Percentiles rank a stretch among this genome's conserved stretches.
Conservation (phyloP, 2,329 filamentous ascomycete genomes). For the Penicillium concentricum region DNA sequence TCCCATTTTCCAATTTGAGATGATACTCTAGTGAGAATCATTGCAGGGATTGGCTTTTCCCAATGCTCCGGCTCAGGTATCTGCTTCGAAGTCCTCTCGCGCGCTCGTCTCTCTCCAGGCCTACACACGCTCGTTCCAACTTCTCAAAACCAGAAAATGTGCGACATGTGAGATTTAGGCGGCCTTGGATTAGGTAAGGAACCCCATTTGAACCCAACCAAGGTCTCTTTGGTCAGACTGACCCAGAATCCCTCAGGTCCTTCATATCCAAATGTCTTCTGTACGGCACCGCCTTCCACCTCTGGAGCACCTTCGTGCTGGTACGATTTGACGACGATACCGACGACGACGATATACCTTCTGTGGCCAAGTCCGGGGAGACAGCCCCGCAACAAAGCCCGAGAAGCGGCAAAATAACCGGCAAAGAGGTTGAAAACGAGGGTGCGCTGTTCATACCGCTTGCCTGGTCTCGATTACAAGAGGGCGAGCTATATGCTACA, state of each 20-base stretch:
- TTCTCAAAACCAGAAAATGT: constrained; percentile 22
- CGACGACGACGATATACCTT: constrained; percentile 18
- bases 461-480: constrained; percentile 47
- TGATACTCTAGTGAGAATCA: constrained; percentile 4
- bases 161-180: constrained; percentile 35
- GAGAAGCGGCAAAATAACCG: constrained; percentile 2
- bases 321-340: constrained; percentile 29
- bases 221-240: not conserved
- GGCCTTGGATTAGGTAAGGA: constrained; percentile 36
- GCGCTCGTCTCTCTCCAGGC: constrained; percentile 20
- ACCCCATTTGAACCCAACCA: not conserved
- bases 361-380: constrained; percentile 7
- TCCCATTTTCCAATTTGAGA: constrained; percentile 2
- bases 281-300: constrained; percentile 34
- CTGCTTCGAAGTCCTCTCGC: constrained; percentile 27
- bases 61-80: constrained; percentile 37
- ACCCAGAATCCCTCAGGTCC: constrained; percentile 20
- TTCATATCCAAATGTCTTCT: constrained; percentile 31
- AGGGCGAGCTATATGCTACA: constrained; percentile 32
- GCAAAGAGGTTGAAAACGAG: constrained; percentile 38
- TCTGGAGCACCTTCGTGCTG: constrained; percentile 35
- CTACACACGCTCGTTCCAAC: constrained; percentile 12
- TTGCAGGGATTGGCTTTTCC: constrained; percentile 17
- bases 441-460: constrained; percentile 61
- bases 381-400: not conserved